phyloP scores from a whole-genome alignment of 2,329 filamentous ascomycete species.

The Coniochaeta prunicola region DNA sequence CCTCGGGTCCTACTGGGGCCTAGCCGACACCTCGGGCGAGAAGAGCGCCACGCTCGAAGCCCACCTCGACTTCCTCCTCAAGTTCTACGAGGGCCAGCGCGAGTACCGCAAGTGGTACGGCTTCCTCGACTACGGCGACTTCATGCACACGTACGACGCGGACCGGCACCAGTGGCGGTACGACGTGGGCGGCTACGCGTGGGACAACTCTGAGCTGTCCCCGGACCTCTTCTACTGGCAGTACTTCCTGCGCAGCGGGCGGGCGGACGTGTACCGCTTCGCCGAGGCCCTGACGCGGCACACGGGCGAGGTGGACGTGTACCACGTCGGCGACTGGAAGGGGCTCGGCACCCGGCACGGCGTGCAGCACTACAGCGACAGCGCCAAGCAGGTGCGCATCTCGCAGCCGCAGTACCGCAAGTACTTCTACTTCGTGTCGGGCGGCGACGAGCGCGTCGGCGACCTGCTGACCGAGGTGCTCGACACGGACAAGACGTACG shows the following conservation, averaged over 20 bases:
- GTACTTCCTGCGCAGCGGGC: constrained; percentile 52
- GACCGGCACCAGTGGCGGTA: constrained; percentile 56
- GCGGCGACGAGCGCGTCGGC: constrained; percentile 50
- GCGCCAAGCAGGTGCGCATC: constrained; percentile 54
- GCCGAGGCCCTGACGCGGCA: constrained; percentile 53
- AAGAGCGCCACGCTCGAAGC: too few species aligned
- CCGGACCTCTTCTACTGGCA: constrained; percentile 57
- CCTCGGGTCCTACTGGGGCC: neutral
- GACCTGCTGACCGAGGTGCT: constrained; percentile 44
- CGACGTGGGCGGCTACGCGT: constrained; percentile 56
- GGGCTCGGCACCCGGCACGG: constrained; percentile 57
- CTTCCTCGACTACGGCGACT: constrained; percentile 55
- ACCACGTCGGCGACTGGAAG: constrained; percentile 50
- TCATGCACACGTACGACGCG: constrained; percentile 55
- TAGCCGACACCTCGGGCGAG: too few species aligned
- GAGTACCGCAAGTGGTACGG: constrained; percentile 55
- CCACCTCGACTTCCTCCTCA: neutral
- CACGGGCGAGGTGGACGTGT: constrained; percentile 54
- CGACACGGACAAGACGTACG: constrained; percentile 45
- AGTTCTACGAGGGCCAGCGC: constrained; percentile 19
- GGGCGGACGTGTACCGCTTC: constrained; percentile 49
- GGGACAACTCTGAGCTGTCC: constrained; percentile 59
- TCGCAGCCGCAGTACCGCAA: constrained; percentile 50
- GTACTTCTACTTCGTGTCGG: constrained; percentile 44
- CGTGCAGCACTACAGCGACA: constrained; percentile 55